Evolutionary conservation across 768 basidiomycete genomes (phyloP).

Genomic region (Chalciporus piperatus): DNA sequence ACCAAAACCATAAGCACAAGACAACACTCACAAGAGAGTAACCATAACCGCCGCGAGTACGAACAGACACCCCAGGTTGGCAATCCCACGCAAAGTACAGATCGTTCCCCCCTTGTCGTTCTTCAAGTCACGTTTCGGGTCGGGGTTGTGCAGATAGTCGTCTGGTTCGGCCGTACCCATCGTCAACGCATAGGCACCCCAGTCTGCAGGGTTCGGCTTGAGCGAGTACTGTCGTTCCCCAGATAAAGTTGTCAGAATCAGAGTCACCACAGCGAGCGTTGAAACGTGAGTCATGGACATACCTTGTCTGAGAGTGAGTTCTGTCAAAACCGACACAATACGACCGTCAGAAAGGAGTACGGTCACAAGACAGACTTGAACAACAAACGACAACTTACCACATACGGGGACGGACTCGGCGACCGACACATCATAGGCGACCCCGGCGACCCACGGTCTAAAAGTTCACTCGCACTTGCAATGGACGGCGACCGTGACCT

Average conservation of each 20-base stretch:
- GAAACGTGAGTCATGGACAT: not conserved
- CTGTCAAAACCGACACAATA: slow-evolving; percentile 7
- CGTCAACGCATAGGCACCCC: slow-evolving; percentile 46
- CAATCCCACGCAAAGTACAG: slow-evolving; percentile 59
- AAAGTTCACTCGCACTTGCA: slow-evolving; percentile 14
- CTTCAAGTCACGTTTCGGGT: slow-evolving; percentile 50
- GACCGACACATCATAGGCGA: slow-evolving; percentile 17
- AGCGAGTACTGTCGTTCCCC: slow-evolving; percentile 35
- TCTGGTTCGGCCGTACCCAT: slow-evolving; percentile 53
- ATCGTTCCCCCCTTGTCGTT: slow-evolving; percentile 58
- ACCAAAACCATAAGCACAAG: not conserved
- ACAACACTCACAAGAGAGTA: slow-evolving; percentile 53
- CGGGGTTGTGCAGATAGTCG: slow-evolving; percentile 63
- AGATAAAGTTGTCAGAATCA: not conserved
- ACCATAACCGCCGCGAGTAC: slow-evolving; percentile 48
- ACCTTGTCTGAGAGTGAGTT: slow-evolving; percentile 30
- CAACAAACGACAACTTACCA: slow-evolving; percentile 14
- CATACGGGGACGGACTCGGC: slow-evolving; percentile 26
- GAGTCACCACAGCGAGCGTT: not conserved
- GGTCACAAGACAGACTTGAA: not conserved
- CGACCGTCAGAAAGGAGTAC: not conserved
- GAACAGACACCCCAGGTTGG: slow-evolving; percentile 65
- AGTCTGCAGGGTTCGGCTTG: slow-evolving; percentile 42
- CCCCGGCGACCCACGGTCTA: slow-evolving; percentile 14
- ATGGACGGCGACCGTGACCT: slow-evolving; percentile 20